Conservation (phyloP, 371 early-diverging fungal species). For the Actinomortierella ambigua region DNA sequence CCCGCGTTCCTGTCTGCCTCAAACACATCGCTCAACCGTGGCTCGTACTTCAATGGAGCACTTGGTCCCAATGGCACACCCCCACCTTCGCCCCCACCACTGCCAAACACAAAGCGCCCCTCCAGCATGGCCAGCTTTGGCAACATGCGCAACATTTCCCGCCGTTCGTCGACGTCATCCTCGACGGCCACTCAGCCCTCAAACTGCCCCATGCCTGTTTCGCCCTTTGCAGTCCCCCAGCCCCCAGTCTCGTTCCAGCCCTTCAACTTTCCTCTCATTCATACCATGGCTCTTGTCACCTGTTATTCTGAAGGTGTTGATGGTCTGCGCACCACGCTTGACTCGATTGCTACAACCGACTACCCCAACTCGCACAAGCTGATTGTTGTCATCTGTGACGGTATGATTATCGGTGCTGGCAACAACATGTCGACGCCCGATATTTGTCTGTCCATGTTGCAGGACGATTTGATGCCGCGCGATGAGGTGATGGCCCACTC, state of each 20-base stretch:
- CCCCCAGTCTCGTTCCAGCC: constrained; percentile 63
- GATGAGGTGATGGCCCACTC: constrained; percentile 68
- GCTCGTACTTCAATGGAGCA: constrained; percentile 29
- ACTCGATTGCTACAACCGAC: constrained; percentile 92
- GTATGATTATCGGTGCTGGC: constrained; percentile 81
- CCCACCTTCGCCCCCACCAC: constrained; percentile 32
- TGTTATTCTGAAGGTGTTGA: constrained; percentile 93
- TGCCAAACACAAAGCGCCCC: constrained; percentile 18
- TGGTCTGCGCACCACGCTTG: constrained; percentile 91
- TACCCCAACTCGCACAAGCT: constrained; percentile 92
- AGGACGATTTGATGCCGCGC: constrained; percentile 67
- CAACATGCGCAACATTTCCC: constrained; percentile 31
- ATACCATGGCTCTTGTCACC: constrained; percentile 81
- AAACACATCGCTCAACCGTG: constrained; percentile 22
- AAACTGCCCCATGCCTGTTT: constrained; percentile 29
- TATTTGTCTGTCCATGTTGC: constrained; percentile 84
- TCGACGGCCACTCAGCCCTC: constrained; percentile 34
- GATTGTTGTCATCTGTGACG: constrained; percentile 91
- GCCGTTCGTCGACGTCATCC: constrained; percentile 49
- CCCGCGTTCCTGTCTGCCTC: constrained; percentile 25
- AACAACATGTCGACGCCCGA: constrained; percentile 81
- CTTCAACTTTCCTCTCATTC: constrained; percentile 70
- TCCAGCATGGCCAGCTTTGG: constrained; percentile 40
- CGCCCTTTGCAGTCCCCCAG: constrained; percentile 45
- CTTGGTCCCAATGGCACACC: constrained; percentile 27